A percentile compares a stretch with the other conserved stretches of the same genome.
These are phyloP conservation scores for Malassezia vespertilionis DNA, from an alignment of 1,284 basidiomycete species.

Conservation along the genomic window DNA sequence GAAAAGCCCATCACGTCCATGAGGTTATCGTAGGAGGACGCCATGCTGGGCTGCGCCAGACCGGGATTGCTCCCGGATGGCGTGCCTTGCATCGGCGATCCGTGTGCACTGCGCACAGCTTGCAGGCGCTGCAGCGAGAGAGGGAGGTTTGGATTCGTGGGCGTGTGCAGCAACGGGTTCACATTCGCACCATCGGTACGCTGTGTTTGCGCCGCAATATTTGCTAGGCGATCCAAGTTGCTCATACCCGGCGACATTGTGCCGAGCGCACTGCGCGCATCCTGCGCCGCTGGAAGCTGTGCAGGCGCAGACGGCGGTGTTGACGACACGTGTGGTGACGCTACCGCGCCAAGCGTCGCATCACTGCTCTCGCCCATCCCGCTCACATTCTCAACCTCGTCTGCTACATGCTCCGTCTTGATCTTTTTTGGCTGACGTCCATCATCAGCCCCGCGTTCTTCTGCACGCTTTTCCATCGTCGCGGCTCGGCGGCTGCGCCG, in stretches of 20 bases:
- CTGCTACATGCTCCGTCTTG: conserved; percentile 9
- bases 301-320: too few species aligned
- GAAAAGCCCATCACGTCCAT: conserved; percentile 39
- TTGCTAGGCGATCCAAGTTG: conserved; percentile 15
- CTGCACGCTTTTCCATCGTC: conserved; percentile 13
- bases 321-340: background rate
- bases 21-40: conserved; percentile 24
- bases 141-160: conserved; percentile 4
- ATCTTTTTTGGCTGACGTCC: conserved; percentile 8
- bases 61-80: background rate
- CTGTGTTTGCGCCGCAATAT: conserved; percentile 6
- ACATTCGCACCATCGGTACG: background rate
- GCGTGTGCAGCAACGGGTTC: conserved; percentile 6
- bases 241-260: background rate
- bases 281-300: too few species aligned
- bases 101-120: conserved; percentile 11
- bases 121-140: conserved; percentile 16
- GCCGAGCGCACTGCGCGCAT: too few species aligned
- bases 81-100: background rate
- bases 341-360: background rate
- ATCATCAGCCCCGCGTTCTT: background rate
- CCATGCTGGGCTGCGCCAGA: background rate
- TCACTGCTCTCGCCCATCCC: too few species aligned
- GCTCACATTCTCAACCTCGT: conserved; percentile 1
- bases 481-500: too few species aligned